Evolutionary conservation across 768 basidiomycete species (phyloP), one percentile per base, ranked within the genome.

Genomic region (Stropharia rugosoannulata): DNA sequence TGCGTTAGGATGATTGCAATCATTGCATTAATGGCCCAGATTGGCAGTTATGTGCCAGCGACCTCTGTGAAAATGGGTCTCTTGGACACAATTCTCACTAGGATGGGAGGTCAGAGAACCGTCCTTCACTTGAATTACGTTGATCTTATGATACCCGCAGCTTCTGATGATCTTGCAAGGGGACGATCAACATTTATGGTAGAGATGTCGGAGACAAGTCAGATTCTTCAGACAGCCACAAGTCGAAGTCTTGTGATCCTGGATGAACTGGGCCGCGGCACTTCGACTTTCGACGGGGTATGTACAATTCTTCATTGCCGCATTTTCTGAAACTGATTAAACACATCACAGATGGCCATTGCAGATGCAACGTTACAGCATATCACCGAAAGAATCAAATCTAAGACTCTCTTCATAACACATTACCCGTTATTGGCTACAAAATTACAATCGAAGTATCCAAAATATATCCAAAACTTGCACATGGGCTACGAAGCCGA

Each of bases 171-270:
- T 60, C 70, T 98, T 22, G 82, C 85, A 5, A 80, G 89, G 38
- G 94, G 94, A 0, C 84, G 92, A 7, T 96, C 94, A 0, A 98
- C 91, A 0, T 97, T 98, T 68, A 97, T 97, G 95, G 92, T 98
- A 3, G 96, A 99, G 70, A 87, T 98, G 79, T 80, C 89, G 5
- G 95, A 98, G 68, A 97, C 95, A 0, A 89, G 86, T 62, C 92
- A 97, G 63, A 95, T 98, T 54, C 71, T 98, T 12, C 80, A 85
- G 36, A 76, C 84, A 3, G 89, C 92, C 0, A 90, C 93, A 0
- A 69, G 78, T 3, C 80, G 79, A 29, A 93, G 90, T 49, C 78
- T 98, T 10, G 90, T 99, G 11, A 89, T 99, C 39, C 77, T 98
- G 3, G 96, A 99, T 64, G 89, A 91, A 65, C 79, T 96, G 9